phyloP scores from a whole-genome alignment of 1,284 basidiomycete species.

The Ustilago shanxiensis region DNA sequence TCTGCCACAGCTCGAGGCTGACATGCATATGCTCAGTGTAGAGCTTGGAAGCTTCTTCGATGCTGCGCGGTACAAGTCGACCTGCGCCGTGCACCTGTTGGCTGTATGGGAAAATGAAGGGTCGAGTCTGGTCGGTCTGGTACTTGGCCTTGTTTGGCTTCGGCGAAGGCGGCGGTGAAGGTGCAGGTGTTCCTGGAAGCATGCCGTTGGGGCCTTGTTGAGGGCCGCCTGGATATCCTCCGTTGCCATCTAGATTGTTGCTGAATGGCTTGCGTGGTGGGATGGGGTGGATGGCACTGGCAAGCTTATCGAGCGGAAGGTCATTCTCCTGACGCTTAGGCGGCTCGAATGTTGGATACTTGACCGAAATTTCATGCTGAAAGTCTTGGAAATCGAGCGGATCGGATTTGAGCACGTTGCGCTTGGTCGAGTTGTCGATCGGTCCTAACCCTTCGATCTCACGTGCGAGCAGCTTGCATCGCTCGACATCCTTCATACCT shows the following conservation, averaged over 20 bases:
- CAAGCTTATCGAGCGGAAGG: constrained; percentile 68
- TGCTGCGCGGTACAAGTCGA: constrained; percentile 86
- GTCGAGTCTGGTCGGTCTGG: constrained; percentile 94
- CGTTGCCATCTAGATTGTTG: constrained; percentile 81
- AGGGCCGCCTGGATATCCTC: constrained; percentile 83
- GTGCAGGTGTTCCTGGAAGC: constrained; percentile 76
- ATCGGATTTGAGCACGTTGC: constrained; percentile 57
- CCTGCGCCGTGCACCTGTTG: constrained; percentile 69
- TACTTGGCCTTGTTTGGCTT: constrained; percentile 99
- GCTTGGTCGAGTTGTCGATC: constrained; percentile 41
- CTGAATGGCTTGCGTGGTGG: constrained; percentile 56
- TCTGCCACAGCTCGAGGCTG: constrained; percentile 88
- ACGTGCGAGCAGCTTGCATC: constrained; percentile 86
- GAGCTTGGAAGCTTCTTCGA: constrained; percentile 92
- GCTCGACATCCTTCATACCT: constrained; percentile 85
- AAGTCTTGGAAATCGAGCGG: constrained; percentile 66
- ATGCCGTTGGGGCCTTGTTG: constrained; percentile 62
- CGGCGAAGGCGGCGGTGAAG: constrained; percentile 84
- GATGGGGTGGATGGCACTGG: constrained; percentile 59
- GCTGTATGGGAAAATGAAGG: constrained; percentile 94
- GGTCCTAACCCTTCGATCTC: constrained; percentile 76
- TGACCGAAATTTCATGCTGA: constrained; percentile 63
- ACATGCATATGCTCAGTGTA: constrained; percentile 93
- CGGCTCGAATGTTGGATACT: constrained; percentile 72
- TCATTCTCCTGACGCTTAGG: constrained; percentile 70